These are phyloP conservation scores for Noccaea caerulescens DNA, from an alignment of 345 rosid species.

Conservation along the genomic window DNA sequence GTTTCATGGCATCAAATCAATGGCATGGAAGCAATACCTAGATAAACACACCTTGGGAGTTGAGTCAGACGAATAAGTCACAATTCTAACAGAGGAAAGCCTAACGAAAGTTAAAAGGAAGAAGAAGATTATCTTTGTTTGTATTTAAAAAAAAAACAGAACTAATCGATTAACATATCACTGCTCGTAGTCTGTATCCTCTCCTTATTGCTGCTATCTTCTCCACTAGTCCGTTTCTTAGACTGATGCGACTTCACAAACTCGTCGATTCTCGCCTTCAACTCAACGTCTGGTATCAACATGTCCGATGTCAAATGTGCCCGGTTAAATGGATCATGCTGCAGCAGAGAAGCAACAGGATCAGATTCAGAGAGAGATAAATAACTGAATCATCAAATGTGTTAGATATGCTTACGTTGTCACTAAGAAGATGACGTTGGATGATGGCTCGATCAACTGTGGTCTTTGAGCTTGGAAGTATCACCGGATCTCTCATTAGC, in stretches of 20 bases:
- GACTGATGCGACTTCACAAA: conserved; percentile 66
- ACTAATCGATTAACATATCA: conserved; percentile 81
- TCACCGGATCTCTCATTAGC: conserved; percentile 98
- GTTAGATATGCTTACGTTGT: conserved; percentile 53
- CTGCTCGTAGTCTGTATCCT: conserved; percentile 63
- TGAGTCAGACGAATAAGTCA: not conserved
- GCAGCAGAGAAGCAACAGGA: conserved; percentile 46
- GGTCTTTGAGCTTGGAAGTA: conserved; percentile 88
- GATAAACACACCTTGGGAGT: not conserved
- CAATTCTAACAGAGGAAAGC: conserved; percentile 10
- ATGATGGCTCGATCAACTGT: conserved; percentile 89
- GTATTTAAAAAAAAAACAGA: not conserved
- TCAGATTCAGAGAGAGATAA: conserved; percentile 13
- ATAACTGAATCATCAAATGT: not conserved
- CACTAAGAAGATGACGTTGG: conserved; percentile 98
- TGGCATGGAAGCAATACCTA: conserved; percentile 7
- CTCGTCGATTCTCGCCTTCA: conserved; percentile 86
- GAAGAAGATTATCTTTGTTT: not conserved
- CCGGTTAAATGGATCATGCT: conserved; percentile 96
- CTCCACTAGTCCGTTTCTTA: conserved; percentile 65
- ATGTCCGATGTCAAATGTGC: conserved; percentile 87
- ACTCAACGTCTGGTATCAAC: conserved; percentile 74
- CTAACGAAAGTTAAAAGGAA: conserved; percentile 11
- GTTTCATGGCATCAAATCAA: conserved; percentile 11
- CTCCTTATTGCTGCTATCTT: conserved; percentile 59